Percentiles rank a stretch among this genome's conserved stretches.
These are phyloP conservation scores for Cladophialophora carrionii DNA, from an alignment of 2,329 filamentous ascomycete genomes.

Conservation along the genomic window DNA sequence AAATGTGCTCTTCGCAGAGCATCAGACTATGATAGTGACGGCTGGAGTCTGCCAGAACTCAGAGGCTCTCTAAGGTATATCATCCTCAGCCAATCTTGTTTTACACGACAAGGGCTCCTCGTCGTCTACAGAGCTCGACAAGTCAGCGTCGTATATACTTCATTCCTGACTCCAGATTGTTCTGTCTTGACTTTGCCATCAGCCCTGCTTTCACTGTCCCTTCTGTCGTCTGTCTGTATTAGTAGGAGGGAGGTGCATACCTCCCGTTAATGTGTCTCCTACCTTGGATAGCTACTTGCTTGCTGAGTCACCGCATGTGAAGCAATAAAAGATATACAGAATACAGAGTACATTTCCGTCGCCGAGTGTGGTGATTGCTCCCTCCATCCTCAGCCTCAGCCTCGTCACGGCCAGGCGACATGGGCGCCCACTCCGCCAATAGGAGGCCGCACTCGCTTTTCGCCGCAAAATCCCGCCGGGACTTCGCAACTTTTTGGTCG, in stretches of 20 bases:
- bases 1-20: neutral
- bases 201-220: no score
- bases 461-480: conserved; percentile 23
- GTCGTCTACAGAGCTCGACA: neutral
- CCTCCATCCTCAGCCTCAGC: conserved; percentile 9
- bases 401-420: neutral
- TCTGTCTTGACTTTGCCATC: neutral
- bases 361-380: neutral
- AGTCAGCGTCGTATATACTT: neutral
- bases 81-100: neutral
- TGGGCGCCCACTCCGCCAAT: conserved; percentile 18
- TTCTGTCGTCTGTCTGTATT: no score
- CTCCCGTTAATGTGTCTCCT: no score
- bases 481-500: neutral
- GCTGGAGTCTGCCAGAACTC: neutral
- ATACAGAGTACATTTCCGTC: neutral
- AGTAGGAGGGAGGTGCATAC: no score
- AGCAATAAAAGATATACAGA: no score
- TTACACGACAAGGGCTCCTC: neutral
- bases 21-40: neutral
- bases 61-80: neutral
- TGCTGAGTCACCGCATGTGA: no score
- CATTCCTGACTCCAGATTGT: neutral
- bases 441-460: conserved; percentile 6
- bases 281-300: no score